Base-by-base conservation (phyloP, 2,329 filamentous ascomycete species). In the Cladosporium sphaerospermum region DNA sequence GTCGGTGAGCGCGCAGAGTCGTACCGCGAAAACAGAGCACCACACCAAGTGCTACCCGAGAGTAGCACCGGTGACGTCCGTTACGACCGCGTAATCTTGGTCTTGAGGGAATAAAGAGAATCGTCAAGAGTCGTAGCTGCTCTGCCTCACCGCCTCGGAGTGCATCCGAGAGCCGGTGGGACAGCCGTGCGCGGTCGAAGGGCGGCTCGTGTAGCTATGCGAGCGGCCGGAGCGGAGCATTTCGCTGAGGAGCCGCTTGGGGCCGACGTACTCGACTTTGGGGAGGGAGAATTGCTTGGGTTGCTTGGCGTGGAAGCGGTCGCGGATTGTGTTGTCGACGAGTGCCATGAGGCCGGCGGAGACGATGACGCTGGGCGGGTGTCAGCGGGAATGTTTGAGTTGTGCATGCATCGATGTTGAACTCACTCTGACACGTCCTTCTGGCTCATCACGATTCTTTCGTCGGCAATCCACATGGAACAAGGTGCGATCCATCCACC, bases 401-500 rank as follows among this genome's bases (percentile, higher is more conserved):
- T 46, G 23, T 18, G 31, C 9, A 40, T 16, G 11, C n/a, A 7
- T 7, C 23, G 23, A 28, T 3, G 10, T 0, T 43, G 10, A 14
- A 80, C 83, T 80, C 82, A 95, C 89, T 96, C 91, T 57, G 89
- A 88, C 64, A 95, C 82, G 67, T 96, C 91, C 46, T 86, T 86
- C 67, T 82, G 75, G 60, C 81, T 83, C 32, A 79, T 75, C 59
- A 93, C 77, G 55, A 93, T 78, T 13, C 76, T 77, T 55, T 81
- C 73, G 68, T 96, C 89, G 62, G 81, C 88, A 67, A 97, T 89
- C 83, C 89, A 91, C 83, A 97, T 85, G 62, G 88, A 88, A 67
- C 87, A 95, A 4, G 89, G 90, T 52, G 89, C 88, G 19, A 97
- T 79, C 90, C 92, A 97, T 53, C 88, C 89, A 47, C 91, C 91